phyloP scores from a whole-genome alignment of 495 filamentous ascomycete species.

The Rhizodiscina lignyota region DNA sequence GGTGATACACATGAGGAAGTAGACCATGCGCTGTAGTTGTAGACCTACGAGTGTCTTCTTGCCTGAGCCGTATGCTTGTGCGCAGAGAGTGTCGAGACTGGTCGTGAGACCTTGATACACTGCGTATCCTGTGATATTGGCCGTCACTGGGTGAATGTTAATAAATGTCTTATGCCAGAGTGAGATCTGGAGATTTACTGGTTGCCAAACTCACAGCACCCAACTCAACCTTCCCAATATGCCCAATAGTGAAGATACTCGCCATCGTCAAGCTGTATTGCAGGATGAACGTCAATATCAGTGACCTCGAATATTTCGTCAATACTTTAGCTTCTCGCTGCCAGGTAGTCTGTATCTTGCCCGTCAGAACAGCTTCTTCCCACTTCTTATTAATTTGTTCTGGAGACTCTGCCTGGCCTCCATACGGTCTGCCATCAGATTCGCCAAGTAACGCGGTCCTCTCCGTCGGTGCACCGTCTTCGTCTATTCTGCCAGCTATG shows the following conservation, averaged over 20 bases:
- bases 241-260: conserved; percentile 35
- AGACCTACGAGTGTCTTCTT: conserved; percentile 51
- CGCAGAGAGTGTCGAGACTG: conserved; percentile 54
- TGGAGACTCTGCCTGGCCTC: no score
- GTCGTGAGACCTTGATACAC: conserved; percentile 56
- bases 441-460: no score
- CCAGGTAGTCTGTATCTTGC: conserved; percentile 69
- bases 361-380: conserved; percentile 60
- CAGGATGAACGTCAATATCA: conserved; percentile 54
- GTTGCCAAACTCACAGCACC: conserved; percentile 40
- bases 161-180: no score
- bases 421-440: no score
- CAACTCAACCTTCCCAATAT: conserved; percentile 14
- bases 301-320: conserved; percentile 34
- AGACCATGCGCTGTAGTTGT: conserved; percentile 54
- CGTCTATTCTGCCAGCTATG: no score
- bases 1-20: conserved; percentile 43
- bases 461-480: no score
- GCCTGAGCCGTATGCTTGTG: conserved; percentile 59
- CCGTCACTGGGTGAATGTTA: conserved; percentile 36
- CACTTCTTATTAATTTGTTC: conserved; percentile 45
- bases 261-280: conserved; percentile 59
- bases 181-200: conserved; percentile 23
- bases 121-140: conserved; percentile 55
- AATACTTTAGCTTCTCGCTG: conserved; percentile 61